Evolutionary conservation across 257 asterid genomes (phyloP).

Genomic region (Gentiana macrophylla): DNA sequence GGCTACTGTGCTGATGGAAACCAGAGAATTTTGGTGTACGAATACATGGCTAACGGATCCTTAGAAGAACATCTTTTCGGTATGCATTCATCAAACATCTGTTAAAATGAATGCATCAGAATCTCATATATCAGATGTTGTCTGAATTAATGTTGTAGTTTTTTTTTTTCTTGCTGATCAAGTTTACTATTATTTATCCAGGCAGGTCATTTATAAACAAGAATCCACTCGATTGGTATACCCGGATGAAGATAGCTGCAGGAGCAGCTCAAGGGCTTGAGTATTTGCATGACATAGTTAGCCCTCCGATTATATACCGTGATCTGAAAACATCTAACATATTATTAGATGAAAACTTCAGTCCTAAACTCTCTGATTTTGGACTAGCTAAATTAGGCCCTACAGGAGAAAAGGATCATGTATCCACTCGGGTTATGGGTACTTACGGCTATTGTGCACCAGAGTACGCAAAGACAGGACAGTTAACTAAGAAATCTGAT

Average conservation of each 20-base stretch:
- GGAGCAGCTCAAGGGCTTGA: constrained; percentile 41
- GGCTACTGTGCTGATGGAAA: constrained; percentile 91
- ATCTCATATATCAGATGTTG: no score
- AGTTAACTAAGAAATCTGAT: constrained; percentile 31
- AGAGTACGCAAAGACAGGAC: constrained; percentile 36
- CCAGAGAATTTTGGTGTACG: constrained; percentile 70
- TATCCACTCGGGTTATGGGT: constrained; percentile 36
- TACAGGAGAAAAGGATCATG: constrained; percentile 26
- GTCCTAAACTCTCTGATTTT: constrained; percentile 39
- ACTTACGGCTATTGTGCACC: constrained; percentile 45
- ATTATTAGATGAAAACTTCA: constrained; percentile 22
- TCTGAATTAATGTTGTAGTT: not conserved
- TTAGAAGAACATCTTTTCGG: constrained; percentile 70
- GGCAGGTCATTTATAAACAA: constrained; percentile 14
- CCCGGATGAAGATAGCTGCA: constrained; percentile 33
- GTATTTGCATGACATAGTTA: constrained; percentile 32
- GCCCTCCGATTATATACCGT: constrained; percentile 32
- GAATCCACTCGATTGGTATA: constrained; percentile 35
- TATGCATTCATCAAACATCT: constrained; percentile 9
- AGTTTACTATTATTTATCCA: constrained; percentile 10
- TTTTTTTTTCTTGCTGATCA: constrained; percentile 13
- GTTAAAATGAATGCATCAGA: no score
- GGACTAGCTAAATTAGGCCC: constrained; percentile 43
- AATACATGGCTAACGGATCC: constrained; percentile 60
- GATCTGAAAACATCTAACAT: constrained; percentile 38